Conservation (phyloP, 108 stramenopile genomes). For the Pseudonitzschia delicatissima region DNA sequence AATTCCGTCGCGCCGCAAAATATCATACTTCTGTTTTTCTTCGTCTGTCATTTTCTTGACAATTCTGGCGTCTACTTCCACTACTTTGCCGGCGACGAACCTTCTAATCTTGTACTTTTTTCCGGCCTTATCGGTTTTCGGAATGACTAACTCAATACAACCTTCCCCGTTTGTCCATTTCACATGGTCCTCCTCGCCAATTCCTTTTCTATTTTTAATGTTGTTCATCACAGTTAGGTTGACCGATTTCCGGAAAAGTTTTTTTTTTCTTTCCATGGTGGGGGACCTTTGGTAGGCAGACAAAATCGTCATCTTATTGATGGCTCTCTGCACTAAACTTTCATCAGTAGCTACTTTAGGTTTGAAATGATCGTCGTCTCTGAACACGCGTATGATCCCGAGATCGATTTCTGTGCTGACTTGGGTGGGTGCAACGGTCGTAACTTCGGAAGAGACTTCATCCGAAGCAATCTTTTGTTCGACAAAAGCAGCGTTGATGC, state of each 20-base stretch:
- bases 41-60: background rate
- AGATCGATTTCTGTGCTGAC: background rate
- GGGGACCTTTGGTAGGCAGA: background rate
- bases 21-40: background rate
- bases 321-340: background rate
- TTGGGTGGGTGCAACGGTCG: background rate
- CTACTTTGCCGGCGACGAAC: too few relatives aligned
- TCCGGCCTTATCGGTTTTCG: background rate
- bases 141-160: background rate
- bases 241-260: background rate
- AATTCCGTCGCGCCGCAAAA: background rate
- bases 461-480: background rate
- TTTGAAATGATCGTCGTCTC: background rate
- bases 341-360: background rate
- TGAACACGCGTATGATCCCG: background rate
- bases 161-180: background rate
- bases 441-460: background rate
- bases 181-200: background rate
- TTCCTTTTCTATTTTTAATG: background rate
- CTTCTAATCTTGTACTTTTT: background rate
- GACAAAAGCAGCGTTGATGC: background rate
- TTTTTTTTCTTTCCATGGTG: background rate
- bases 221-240: background rate
- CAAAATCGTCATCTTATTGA: background rate
- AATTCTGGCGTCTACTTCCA: too few relatives aligned